Conservation (phyloP, 192 early-diverging fungal genomes). For the Bifiguratus adelaidae region DNA sequence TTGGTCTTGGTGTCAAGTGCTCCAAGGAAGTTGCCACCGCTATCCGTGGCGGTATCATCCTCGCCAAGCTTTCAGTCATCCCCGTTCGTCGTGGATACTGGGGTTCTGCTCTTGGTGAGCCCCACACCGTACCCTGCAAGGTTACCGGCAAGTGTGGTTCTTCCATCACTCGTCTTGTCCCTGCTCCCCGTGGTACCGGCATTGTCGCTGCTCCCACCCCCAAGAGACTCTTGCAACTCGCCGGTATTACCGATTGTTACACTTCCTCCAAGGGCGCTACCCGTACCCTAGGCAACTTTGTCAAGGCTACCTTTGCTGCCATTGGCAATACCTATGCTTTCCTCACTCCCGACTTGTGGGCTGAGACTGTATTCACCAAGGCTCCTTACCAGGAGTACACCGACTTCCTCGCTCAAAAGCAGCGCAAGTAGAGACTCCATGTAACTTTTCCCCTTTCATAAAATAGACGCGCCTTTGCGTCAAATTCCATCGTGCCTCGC, state of each 20-base stretch:
- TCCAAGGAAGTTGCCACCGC: constrained; percentile 99
- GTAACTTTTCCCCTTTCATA: too few relatives aligned
- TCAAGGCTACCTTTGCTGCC: constrained; percentile 97
- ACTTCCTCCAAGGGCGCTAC: constrained; percentile 93
- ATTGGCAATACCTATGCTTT: constrained; percentile 95
- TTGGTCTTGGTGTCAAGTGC: constrained; percentile 99
- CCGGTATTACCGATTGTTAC: constrained; percentile 98
- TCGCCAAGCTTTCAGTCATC: constrained; percentile 96
- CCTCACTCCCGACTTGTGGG: constrained; percentile 96
- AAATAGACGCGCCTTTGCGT: too few relatives aligned
- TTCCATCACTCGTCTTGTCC: constrained; percentile 83
- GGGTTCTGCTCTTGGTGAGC: constrained; percentile 91
- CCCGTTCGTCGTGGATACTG: constrained; percentile 99
- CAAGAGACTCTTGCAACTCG: constrained; percentile 95
- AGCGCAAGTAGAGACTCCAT: constrained; percentile 25
- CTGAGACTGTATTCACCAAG: constrained; percentile 77
- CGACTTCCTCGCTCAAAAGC: constrained; percentile 57
- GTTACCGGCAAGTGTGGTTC: constrained; percentile 96
- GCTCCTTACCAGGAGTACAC: constrained; percentile 88
- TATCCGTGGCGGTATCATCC: constrained; percentile 97
- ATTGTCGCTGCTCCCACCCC: constrained; percentile 94
- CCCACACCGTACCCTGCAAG: constrained; percentile 98
- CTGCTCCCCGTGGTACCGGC: constrained; percentile 99
- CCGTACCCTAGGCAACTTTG: constrained; percentile 98
- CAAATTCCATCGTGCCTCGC: too few relatives aligned